A percentile compares a stretch with the other conserved stretches of the same genome.
Evolutionary conservation across 768 basidiomycete genomes (phyloP).

Genomic region (Gautieria morchelliformis): DNA sequence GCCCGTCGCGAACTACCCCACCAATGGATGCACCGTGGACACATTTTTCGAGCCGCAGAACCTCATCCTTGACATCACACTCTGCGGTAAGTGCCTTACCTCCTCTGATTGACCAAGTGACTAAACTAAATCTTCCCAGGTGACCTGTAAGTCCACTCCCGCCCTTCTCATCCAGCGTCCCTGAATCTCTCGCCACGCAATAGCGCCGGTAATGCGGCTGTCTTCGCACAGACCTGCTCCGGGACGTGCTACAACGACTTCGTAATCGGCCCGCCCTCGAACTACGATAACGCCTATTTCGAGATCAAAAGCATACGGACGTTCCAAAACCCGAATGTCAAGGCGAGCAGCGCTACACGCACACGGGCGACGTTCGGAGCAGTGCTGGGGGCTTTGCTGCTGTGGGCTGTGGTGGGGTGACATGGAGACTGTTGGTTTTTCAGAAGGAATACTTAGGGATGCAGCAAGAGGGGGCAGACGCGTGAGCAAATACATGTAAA

Average conservation of each 20-base stretch:
- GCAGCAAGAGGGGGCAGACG: too few relatives aligned
- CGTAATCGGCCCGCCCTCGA: constrained; percentile 51
- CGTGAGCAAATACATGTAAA: too few relatives aligned
- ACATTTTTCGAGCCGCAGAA: constrained; percentile 52
- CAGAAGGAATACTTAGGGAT: too few relatives aligned
- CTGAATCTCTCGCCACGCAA: constrained; percentile 12
- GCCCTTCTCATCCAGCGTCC: not conserved
- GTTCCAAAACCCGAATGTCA: constrained; percentile 17
- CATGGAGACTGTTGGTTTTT: too few relatives aligned
- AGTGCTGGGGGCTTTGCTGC: too few relatives aligned
- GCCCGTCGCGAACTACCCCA: constrained; percentile 63
- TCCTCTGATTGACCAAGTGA: constrained; percentile 13
- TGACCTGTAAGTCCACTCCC: not conserved
- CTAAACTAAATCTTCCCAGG: constrained; percentile 1
- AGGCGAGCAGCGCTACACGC: not conserved
- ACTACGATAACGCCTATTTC: constrained; percentile 61
- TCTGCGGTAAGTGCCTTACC: constrained; percentile 39
- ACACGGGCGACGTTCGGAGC: not conserved
- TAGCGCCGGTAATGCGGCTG: constrained; percentile 40
- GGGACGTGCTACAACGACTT: constrained; percentile 65
- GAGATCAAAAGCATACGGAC: constrained; percentile 55
- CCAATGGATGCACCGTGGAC: constrained; percentile 41
- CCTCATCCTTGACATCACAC: constrained; percentile 66
- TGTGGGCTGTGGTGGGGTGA: too few relatives aligned
- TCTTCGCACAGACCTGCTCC: constrained; percentile 52